Evolutionary conservation across 192 early-diverging fungal species (phyloP).

Genomic region (Phlyctochytrium bullatum): DNA sequence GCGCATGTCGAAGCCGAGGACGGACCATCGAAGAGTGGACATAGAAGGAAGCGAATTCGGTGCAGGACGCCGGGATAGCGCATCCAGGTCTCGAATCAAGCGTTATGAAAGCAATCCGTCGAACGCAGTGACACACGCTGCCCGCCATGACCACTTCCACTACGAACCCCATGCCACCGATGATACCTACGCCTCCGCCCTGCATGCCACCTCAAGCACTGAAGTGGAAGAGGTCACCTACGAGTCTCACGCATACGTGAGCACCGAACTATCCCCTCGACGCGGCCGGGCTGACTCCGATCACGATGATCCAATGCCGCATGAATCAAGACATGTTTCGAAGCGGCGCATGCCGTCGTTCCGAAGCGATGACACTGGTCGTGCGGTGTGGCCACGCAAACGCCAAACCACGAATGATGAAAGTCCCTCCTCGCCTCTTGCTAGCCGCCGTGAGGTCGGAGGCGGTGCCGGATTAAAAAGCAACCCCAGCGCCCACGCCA

Average conservation of each 20-base stretch:
- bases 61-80: too few relatives aligned
- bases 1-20: too few relatives aligned
- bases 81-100: too few relatives aligned
- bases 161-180: too few relatives aligned
- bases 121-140: too few relatives aligned
- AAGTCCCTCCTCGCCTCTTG: background rate
- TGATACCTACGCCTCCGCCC: too few relatives aligned
- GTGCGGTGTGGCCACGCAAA: constrained; percentile 4
- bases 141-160: too few relatives aligned
- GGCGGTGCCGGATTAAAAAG: background rate
- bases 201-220: background rate
- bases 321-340: too few relatives aligned
- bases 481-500: background rate
- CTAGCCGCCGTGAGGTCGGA: background rate
- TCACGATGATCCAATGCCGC: background rate
- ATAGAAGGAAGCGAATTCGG: too few relatives aligned
- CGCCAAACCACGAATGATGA: background rate
- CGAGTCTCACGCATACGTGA: background rate
- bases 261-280: background rate
- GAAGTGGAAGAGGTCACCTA: background rate
- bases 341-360: background rate
- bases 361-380: constrained; percentile 10
- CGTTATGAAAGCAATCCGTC: too few relatives aligned
- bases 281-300: background rate
- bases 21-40: too few relatives aligned